A percentile compares a stretch with the other conserved stretches of the same genome.
phyloP scores from a whole-genome alignment of 495 filamentous ascomycete genomes.

The Halenospora varia region DNA sequence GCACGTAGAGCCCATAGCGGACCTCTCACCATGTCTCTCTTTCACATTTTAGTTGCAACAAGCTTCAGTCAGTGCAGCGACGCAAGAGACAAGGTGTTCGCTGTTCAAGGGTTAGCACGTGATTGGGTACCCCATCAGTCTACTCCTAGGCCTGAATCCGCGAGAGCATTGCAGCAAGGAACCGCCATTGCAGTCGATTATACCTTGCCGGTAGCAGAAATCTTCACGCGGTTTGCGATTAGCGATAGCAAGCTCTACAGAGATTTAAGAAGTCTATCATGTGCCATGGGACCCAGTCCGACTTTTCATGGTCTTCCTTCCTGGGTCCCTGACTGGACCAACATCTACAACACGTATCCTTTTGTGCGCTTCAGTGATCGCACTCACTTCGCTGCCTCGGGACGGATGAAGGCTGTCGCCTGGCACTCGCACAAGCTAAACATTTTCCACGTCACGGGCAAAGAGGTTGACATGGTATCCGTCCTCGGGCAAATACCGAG shows the following conservation, averaged over 20 bases:
- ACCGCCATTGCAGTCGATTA: not conserved
- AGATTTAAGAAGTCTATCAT: constrained; percentile 14
- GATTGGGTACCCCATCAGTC: not conserved
- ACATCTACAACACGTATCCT: constrained; percentile 6
- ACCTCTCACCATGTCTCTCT: constrained; percentile 1
- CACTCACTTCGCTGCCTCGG: constrained; percentile 24
- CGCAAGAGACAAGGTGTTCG: constrained; percentile 7
- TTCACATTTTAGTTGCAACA: constrained; percentile 6
- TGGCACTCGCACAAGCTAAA: constrained; percentile 17
- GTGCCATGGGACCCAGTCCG: not conserved
- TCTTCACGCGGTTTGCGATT: constrained; percentile 15
- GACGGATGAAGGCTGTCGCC: constrained; percentile 8
- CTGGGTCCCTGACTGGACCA: constrained; percentile 26
- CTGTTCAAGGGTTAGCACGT: constrained; percentile 3
- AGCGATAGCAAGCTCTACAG: constrained; percentile 2
- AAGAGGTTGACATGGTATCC: not conserved
- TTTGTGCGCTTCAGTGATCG: constrained; percentile 24
- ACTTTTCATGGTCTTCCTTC: constrained; percentile 17
- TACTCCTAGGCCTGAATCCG: not conserved
- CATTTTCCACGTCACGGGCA: constrained; percentile 14
- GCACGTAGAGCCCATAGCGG: not conserved
- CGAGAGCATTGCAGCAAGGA: not conserved
- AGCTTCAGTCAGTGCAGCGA: constrained; percentile 4
- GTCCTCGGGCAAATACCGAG: not conserved
- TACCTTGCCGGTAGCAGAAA: not conserved